Percentiles rank a stretch among this genome's conserved stretches.
Conservation (phyloP, 345 rosid genomes). For the Geranium rotundifolium region DNA sequence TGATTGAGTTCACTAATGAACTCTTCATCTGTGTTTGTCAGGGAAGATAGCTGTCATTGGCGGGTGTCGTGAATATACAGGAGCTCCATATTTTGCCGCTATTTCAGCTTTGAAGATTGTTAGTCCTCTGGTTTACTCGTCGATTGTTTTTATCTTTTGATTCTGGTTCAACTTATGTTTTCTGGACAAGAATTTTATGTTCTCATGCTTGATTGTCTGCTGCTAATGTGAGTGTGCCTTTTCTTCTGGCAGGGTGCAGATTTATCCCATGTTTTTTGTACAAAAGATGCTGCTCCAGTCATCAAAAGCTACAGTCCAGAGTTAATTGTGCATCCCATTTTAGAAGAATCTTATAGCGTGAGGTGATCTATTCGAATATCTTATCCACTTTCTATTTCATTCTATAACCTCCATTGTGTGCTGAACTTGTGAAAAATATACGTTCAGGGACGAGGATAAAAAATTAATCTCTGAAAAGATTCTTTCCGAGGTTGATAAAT, state of each 20-base stretch:
- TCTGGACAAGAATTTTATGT: neutral
- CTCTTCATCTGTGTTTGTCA: slow-evolving; percentile 12
- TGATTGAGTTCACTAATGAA: slow-evolving; percentile 1
- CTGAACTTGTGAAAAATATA: slow-evolving; percentile 14
- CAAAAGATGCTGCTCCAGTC: slow-evolving; percentile 89
- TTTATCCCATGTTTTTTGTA: slow-evolving; percentile 95
- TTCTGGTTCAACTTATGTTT: neutral
- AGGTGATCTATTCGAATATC: slow-evolving; percentile 26
- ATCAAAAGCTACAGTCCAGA: slow-evolving; percentile 97
- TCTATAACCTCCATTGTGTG: slow-evolving; percentile 1
- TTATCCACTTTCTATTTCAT: neutral
- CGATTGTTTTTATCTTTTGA: neutral
- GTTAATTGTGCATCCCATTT: slow-evolving; percentile 80
- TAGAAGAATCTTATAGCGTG: slow-evolving; percentile 72
- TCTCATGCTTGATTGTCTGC: neutral
- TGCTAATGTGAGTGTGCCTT: slow-evolving; percentile 6
- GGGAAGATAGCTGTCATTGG: slow-evolving; percentile 94
- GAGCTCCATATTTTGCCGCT: slow-evolving; percentile 96
- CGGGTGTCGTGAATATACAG: slow-evolving; percentile 96
- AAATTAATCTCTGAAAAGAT: slow-evolving; percentile 30
- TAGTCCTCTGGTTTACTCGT: slow-evolving; percentile 8
- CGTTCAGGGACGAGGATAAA: slow-evolving; percentile 45
- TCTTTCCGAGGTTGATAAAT: slow-evolving; percentile 70
- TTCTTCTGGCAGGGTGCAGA: slow-evolving; percentile 63
- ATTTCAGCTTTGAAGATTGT: slow-evolving; percentile 94